Evolutionary conservation across 164 flowering plant genomes (phyloP), one percentile per base, ranked within the genome.

Genomic region (Euptelea pleiosperma): DNA sequence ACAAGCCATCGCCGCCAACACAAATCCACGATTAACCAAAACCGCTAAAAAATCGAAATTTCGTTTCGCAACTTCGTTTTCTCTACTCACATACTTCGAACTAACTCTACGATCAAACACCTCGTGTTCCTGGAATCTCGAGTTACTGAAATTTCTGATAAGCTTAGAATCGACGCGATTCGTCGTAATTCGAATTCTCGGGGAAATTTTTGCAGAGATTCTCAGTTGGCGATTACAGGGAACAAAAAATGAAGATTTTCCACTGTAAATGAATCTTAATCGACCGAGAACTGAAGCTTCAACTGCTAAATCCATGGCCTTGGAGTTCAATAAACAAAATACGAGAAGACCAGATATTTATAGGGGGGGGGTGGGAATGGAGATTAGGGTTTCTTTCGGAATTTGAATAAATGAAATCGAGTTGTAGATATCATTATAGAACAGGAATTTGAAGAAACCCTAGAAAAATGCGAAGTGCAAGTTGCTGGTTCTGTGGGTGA

Each of bases 1-100:
- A 67, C 84, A 79, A 36, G 82, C 66, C 59, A 85, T 58, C 14
- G 78, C 93, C 2, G 65, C 85, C 61, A 90, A 71, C 28, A 81
- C 44, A n/a, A 76, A 25, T 30, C 80, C 86, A 34, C 69, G 43
- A 69, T 62, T 76, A 31, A 71, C 41, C 65, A 79, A 66, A 55
- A 70, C 65, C 60, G 52, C 49, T 14, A 71, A 54, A 60, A 68
- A 45, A 1, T 67, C 76, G 29, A 61, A 36, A 52, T 72, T 64
- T 46, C 15, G 3, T 43, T 34, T 65, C 51, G 28, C 57, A 37
- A 29, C 55, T 39, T 52, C 60, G 31, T 48, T n/a, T 34, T 22
- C 44, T 8, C 31, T 33, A 24, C 29, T 44, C 51, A 34, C 29
- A 34, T 52, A 43, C 51, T 58, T 58, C 43, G 21, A 37, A 29